phyloP scores from a whole-genome alignment of 2,329 filamentous ascomycete species.

The Colletotrichum sp. region DNA sequence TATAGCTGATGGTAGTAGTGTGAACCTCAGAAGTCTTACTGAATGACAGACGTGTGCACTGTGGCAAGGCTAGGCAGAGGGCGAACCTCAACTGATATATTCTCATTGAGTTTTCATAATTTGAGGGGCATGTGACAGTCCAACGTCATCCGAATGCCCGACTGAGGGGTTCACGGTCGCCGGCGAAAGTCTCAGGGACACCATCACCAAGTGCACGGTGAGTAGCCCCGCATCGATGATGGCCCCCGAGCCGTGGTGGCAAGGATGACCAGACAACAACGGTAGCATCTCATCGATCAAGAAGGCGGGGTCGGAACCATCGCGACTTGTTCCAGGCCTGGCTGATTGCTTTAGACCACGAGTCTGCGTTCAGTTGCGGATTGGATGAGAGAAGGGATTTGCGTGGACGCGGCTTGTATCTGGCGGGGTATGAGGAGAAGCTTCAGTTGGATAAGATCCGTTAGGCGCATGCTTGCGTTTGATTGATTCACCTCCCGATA shows the following conservation, averaged over 20 bases:
- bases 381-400: background rate
- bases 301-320: background rate
- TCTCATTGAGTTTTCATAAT: background rate
- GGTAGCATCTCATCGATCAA: background rate
- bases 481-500: background rate
- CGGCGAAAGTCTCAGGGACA: background rate
- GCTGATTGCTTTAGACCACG: background rate
- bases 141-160: background rate
- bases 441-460: background rate
- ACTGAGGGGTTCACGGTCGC: background rate
- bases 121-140: background rate
- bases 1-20: background rate
- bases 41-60: accelerated
- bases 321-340: background rate
- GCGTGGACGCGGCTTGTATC: background rate
- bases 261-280: background rate
- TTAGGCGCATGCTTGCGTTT: background rate
- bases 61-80: background rate
- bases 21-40: background rate
- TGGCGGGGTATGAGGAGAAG: background rate
- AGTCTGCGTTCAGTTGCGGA: background rate
- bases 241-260: background rate
- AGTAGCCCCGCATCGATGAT: background rate
- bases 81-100: background rate
- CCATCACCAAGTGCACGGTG: conserved; percentile 4